A percentile compares a stretch with the other conserved stretches of the same genome.
phyloP scores from a whole-genome alignment of 2,329 filamentous ascomycete genomes.

The Neodidymelliopsis sp. region DNA sequence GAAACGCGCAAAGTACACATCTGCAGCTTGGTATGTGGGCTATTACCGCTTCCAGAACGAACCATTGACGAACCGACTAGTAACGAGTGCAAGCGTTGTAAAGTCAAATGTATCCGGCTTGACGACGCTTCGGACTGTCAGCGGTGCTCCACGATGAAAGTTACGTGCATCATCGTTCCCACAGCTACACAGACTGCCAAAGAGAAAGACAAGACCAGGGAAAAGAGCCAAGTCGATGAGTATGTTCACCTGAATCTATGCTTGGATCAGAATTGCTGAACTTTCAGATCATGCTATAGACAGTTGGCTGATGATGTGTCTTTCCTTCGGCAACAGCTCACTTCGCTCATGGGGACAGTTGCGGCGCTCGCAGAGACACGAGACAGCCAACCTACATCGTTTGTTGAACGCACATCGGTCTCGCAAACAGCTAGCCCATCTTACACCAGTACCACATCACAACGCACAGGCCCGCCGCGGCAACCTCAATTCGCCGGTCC shows the following conservation, averaged over 20 bases:
- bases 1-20: constrained; percentile 32
- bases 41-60: not conserved
- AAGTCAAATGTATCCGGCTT: constrained; percentile 26
- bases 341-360: constrained; percentile 18
- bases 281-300: constrained; percentile 10
- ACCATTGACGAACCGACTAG: too few relatives aligned
- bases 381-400: not conserved
- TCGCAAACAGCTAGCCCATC: constrained; percentile 15
- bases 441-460: constrained; percentile 9
- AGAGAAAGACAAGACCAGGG: constrained; percentile 16
- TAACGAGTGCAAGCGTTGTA: constrained; percentile 30
- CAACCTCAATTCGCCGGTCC: constrained; percentile 31
- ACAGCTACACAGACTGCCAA: constrained; percentile 20
- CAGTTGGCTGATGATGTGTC: constrained; percentile 23
- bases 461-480: constrained; percentile 11
- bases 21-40: constrained; percentile 24
- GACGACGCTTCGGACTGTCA: constrained; percentile 23
- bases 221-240: constrained; percentile 11
- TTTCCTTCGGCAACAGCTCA: constrained; percentile 23
- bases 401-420: constrained; percentile 3
- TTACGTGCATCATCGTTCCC: constrained; percentile 22
- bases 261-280: not conserved
- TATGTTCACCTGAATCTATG: not conserved
- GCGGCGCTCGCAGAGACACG: constrained; percentile 12
- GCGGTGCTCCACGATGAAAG: constrained; percentile 22